Evolutionary conservation across 306 rosid species (phyloP), one percentile per base, ranked within the genome.

Genomic region (Acmispon strigosus): DNA sequence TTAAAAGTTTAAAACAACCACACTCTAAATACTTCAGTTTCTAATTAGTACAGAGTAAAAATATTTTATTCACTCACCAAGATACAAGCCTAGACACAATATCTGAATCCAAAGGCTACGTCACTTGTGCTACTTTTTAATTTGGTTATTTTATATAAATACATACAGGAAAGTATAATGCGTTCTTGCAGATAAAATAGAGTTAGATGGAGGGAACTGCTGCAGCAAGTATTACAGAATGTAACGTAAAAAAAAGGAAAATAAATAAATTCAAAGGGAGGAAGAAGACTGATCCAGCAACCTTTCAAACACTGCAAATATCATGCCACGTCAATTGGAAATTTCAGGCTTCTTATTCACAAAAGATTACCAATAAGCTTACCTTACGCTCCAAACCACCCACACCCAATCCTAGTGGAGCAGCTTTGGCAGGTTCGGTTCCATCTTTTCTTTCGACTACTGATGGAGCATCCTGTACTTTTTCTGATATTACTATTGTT

Each of bases 321-420:
- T 24, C 51, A 63, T 56, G 34, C n/a, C 22, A 59, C 27, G 18
- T 27, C 45, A 24, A 69, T 49, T 24, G 14, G 15, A 47, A 80
- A 75, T 70, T 62, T 48, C 42, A 41, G 39, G 57, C 68, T 56
- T 64, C 24, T 60, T 29, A 37, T 42, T 14, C 54, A 51, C 48
- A 72, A 75, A 58, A 13, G 44, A 60, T 17, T 66, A 32, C 59
- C 39, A 54, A 61, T 17, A 73, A 69, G 56, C 79, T 86, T 63
- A 89, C 89, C 92, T 91, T 94, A 57, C 84, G 92, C 66, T 89
- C 97, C 87, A 91, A 67, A 76, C 90, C 85, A 78, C 89, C 79
- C 52, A 79, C 36, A 69, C 99, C 99, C 81, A 94, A 80, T 65
- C 99, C 99, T 64, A 91, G 91, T 4, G 99, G 99, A 77, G 78